These are phyloP conservation scores for Stylonectria norvegica DNA, from an alignment of 2,329 filamentous ascomycete species.

Conservation along the genomic window DNA sequence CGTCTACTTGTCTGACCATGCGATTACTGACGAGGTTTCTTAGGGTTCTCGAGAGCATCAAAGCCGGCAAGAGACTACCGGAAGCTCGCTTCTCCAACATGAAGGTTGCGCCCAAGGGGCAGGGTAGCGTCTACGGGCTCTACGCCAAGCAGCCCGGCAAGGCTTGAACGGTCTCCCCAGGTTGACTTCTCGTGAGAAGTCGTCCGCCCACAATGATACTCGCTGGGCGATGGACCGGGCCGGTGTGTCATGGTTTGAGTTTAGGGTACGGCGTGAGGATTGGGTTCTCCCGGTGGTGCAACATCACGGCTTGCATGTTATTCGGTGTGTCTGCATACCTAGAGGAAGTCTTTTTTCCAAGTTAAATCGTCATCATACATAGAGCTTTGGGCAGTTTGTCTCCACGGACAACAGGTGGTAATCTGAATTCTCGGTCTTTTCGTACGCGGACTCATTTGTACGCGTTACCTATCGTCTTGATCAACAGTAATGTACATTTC, in stretches of 20 bases:
- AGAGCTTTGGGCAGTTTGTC: background rate
- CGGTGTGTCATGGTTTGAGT: no score
- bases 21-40: background rate
- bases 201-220: no score
- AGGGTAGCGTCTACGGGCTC: constrained; percentile 61
- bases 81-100: constrained; percentile 69
- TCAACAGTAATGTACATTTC: background rate
- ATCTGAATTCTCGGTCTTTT: background rate
- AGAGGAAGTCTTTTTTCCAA: no score
- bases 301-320: no score
- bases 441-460: no score
- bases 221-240: no score
- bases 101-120: constrained; percentile 58
- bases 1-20: no score
- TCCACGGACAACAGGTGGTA: background rate
- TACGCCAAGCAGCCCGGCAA: constrained; percentile 26
- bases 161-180: constrained; percentile 5
- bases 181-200: background rate
- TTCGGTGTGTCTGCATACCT: no score
- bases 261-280: no score
- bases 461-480: background rate
- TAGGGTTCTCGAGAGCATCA: constrained; percentile 81
- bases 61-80: constrained; percentile 67
- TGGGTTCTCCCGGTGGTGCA: no score
- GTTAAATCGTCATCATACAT: no score